Percentiles rank a stretch among this genome's conserved stretches.
Conservation (phyloP, 1,284 basidiomycete genomes). For the Apiotrichum gamsii region DNA sequence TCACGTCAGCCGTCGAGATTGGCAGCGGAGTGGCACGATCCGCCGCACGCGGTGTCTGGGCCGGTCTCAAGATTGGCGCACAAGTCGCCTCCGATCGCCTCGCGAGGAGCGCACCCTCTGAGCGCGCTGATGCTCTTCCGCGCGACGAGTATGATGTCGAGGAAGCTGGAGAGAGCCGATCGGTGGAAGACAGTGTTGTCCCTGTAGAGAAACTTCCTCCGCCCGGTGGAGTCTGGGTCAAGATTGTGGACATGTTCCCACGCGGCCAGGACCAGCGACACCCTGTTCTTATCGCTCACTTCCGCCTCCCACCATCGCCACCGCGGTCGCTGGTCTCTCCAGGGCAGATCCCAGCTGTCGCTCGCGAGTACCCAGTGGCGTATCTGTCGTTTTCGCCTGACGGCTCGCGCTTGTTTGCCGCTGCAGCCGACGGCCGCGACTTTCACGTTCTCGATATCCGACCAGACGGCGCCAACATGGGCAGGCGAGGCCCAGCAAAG, state of each 20-base stretch:
- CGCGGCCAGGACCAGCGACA: too few relatives aligned
- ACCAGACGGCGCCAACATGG: conserved; percentile 9
- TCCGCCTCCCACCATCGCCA: conserved; percentile 28
- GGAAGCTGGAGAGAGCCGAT: conserved; percentile 8
- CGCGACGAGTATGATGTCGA: background rate
- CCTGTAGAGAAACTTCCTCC: background rate
- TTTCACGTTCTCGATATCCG: conserved; percentile 55
- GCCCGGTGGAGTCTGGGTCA: conserved; percentile 33
- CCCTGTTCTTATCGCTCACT: conserved; percentile 32
- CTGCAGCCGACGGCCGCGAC: conserved; percentile 58
- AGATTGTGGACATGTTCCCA: conserved; percentile 34
- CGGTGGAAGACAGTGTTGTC: conserved; percentile 8
- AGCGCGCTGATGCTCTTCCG: conserved; percentile 5
- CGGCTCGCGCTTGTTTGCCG: conserved; percentile 57
- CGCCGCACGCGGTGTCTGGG: conserved; percentile 43
- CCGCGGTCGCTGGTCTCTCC: conserved; percentile 11
- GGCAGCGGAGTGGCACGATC: conserved; percentile 43
- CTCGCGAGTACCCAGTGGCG: conserved; percentile 50
- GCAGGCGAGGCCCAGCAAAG: conserved; percentile 12
- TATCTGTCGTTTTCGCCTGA: conserved; percentile 57
- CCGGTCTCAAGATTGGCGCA: conserved; percentile 41
- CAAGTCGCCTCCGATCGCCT: conserved; percentile 30
- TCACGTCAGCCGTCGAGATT: conserved; percentile 37
- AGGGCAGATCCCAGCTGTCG: background rate
- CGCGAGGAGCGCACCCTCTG: conserved; percentile 34